Evolutionary conservation across 768 basidiomycete species (phyloP).

Genomic region (Suillus cothurnatus): DNA sequence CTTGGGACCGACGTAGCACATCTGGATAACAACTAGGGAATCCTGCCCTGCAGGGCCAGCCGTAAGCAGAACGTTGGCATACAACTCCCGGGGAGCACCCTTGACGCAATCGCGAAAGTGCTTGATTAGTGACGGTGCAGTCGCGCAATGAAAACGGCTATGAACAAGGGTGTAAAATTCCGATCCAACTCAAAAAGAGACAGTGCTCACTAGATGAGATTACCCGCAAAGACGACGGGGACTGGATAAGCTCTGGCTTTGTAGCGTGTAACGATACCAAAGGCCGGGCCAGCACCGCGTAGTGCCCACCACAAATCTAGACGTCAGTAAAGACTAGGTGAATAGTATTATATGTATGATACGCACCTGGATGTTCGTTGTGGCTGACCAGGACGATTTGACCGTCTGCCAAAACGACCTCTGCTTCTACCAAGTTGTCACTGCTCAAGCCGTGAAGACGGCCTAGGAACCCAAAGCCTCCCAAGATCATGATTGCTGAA

Average conservation of each 20-base stretch:
- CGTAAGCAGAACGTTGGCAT: slow-evolving; percentile 88
- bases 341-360: slow-evolving; percentile 15
- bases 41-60: slow-evolving; percentile 85
- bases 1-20: slow-evolving; percentile 83
- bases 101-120: slow-evolving; percentile 95
- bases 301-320: slow-evolving; percentile 88
- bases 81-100: slow-evolving; percentile 82
- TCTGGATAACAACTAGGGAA: slow-evolving; percentile 87
- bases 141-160: slow-evolving; percentile 87
- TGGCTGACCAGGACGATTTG: slow-evolving; percentile 79
- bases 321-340: not conserved
- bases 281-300: slow-evolving; percentile 78
- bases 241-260: slow-evolving; percentile 88
- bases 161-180: slow-evolving; percentile 9
- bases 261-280: slow-evolving; percentile 89
- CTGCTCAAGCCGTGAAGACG: slow-evolving; percentile 84
- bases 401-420: slow-evolving; percentile 91
- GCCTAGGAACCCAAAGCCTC: slow-evolving; percentile 88
- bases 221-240: slow-evolving; percentile 90
- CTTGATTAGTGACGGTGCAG: slow-evolving; percentile 83
- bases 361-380: slow-evolving; percentile 65
- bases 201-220: slow-evolving; percentile 79
- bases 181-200: not conserved
- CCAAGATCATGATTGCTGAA: slow-evolving; percentile 79
- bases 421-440: slow-evolving; percentile 89